Percentiles rank a stretch among this genome's conserved stretches.
Evolutionary conservation across 2,329 filamentous ascomycete genomes (phyloP).

Genomic region (Cercospora berteroae): DNA sequence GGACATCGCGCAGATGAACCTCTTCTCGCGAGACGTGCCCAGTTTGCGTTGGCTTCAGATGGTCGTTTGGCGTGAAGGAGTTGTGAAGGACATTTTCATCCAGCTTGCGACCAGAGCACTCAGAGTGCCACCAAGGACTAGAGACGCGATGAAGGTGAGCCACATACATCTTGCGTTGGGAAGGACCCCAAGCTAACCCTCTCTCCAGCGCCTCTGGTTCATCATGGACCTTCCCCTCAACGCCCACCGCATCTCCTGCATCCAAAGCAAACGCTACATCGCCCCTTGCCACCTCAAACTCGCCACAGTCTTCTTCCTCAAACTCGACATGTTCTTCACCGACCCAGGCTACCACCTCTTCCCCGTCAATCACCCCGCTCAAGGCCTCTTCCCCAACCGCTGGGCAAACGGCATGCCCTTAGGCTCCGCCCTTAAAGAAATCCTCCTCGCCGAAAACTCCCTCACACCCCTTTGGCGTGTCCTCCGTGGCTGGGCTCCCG

Average conservation of each 20-base stretch:
- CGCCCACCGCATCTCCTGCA: slow-evolving; percentile 52
- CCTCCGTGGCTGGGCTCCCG: slow-evolving; percentile 54
- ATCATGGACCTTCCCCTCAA: slow-evolving; percentile 66
- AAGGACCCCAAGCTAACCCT: slow-evolving; percentile 17
- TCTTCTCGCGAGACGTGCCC: slow-evolving; percentile 55
- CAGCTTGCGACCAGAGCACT: slow-evolving; percentile 59
- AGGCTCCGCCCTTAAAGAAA: slow-evolving; percentile 49
- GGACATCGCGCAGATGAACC: slow-evolving; percentile 17
- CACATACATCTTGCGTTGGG: not conserved
- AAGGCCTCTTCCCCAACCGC: slow-evolving; percentile 7
- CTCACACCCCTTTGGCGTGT: slow-evolving; percentile 54
- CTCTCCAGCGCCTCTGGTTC: slow-evolving; percentile 65
- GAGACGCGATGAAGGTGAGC: slow-evolving; percentile 25
- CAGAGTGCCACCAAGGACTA: slow-evolving; percentile 35
- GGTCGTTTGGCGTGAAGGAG: slow-evolving; percentile 58
- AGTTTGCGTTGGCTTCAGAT: slow-evolving; percentile 67
- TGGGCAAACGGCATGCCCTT: slow-evolving; percentile 28
- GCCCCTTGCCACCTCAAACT: slow-evolving; percentile 60
- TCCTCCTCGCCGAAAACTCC: slow-evolving; percentile 46
- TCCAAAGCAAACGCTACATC: slow-evolving; percentile 57
- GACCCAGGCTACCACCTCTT: slow-evolving; percentile 52
- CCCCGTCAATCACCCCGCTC: slow-evolving; percentile 16
- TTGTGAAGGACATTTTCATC: slow-evolving; percentile 62
- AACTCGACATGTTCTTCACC: slow-evolving; percentile 68
- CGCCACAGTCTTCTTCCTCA: slow-evolving; percentile 65